Evolutionary conservation across 805 yeast genomes (phyloP).

Genomic region (Pichia nakasei): DNA sequence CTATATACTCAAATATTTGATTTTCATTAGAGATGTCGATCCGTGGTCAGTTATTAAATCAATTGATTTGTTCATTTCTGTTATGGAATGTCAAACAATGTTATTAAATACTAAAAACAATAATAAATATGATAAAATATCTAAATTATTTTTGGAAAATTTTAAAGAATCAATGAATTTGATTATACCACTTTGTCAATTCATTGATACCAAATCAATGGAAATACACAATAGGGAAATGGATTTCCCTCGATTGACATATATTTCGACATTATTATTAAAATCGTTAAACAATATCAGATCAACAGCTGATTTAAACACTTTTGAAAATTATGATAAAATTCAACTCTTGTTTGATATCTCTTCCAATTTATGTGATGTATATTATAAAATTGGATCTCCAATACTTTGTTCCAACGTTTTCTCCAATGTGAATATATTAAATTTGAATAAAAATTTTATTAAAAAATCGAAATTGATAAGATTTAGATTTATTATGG

Average conservation of each 20-base stretch:
- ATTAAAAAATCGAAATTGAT: constrained; percentile 38
- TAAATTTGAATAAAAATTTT: constrained; percentile 33
- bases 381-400: constrained; percentile 44
- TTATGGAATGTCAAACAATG: constrained; percentile 37
- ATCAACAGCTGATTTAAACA: constrained; percentile 32
- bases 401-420: constrained; percentile 55
- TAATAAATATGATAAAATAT: constrained; percentile 5
- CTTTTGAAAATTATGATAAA: constrained; percentile 27
- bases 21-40: constrained; percentile 39
- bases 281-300: constrained; percentile 44
- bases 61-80: constrained; percentile 44
- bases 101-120: constrained; percentile 37
- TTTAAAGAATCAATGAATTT: constrained; percentile 29
- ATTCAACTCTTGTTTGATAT: constrained; percentile 40
- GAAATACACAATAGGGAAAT: constrained; percentile 23
- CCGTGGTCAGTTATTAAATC: constrained; percentile 48
- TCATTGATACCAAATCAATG: constrained; percentile 35
- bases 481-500: constrained; percentile 45
- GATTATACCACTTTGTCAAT: constrained; percentile 37
- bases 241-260: constrained; percentile 36
- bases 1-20: constrained; percentile 34
- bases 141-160: constrained; percentile 30
- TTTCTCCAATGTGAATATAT: constrained; percentile 49
- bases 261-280: constrained; percentile 39
- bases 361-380: constrained; percentile 40